Evolutionary conservation across 2,329 filamentous ascomycete species (phyloP), one percentile per base, ranked within the genome.

Genomic region (Microsporum canis): DNA sequence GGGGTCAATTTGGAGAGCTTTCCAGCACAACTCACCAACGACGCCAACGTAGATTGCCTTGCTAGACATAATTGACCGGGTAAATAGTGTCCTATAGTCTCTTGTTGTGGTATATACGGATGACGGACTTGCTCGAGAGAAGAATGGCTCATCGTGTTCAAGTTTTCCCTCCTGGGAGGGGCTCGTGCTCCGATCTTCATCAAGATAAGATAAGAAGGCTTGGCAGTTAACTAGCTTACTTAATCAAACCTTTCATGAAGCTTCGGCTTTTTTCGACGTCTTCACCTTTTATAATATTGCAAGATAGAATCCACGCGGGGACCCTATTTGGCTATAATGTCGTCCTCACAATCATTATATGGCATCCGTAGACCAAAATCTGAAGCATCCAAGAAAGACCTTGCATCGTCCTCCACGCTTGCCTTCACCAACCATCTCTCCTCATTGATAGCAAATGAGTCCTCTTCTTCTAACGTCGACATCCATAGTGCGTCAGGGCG

Each of bases 381-480:
- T 45, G 71, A 73, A 63, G 71, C 71, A 58, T 74, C 77, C 68
- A 80, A 83, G 66, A 86, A 84, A 69, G 84, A 88, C 68, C 83
- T 89, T 61, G 79, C 81, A 23, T 84, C 84, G 17, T 83, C 91
- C 17, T 87, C 84, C 58, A 87, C 84, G 51, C 83, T 96, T 60
- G 85, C 90, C 71, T 97, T 99, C 77, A 85, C 88, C n/a, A 89
- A 89, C 8, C 88, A 94, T 66, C 84, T 97, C 64, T 87, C 88
- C 67, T 88, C 86, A 53, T 84, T 96, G 60, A 89, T 96, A 75
- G 79, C 86, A 60, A 79, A 77, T 63, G 69, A 77, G 63, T 57
- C 62, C 14, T 27, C 47, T 23, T 58, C 61, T n/a, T n/a, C 8
- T 14, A 57, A 34, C 33, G 39, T 34, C 12, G 29, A 34, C 17